Percentiles rank a stretch among this genome's conserved stretches.
Conservation (phyloP, 495 filamentous ascomycete genomes). For the Penicillium bialowiezense region DNA sequence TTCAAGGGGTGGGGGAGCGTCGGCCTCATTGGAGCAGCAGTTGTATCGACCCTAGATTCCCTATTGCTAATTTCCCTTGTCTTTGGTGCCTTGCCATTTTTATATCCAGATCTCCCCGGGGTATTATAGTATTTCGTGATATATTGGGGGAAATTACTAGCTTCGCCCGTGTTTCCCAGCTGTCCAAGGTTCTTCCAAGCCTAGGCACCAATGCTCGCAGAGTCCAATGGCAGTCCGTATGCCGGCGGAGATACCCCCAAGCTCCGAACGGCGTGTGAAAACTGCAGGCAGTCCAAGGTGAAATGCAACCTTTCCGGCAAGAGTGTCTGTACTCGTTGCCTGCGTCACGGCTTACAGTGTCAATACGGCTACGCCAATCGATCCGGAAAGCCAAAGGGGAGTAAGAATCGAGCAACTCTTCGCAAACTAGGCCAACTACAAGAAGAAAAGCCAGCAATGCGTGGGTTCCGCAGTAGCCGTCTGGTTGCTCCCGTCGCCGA, state of each 20-base stretch:
- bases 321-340: slow-evolving; percentile 41
- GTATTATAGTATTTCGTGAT: not conserved
- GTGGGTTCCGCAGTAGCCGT: slow-evolving; percentile 19
- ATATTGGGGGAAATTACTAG: slow-evolving; percentile 2
- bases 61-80: not conserved
- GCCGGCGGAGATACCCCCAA: slow-evolving; percentile 32
- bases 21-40: slow-evolving; percentile 9
- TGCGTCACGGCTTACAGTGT: slow-evolving; percentile 44
- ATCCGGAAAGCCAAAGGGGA: slow-evolving; percentile 48
- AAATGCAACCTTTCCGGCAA: slow-evolving; percentile 45
- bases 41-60: slow-evolving; percentile 9
- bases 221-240: slow-evolving; percentile 23
- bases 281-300: slow-evolving; percentile 48
- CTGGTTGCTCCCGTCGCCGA: slow-evolving; percentile 14
- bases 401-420: slow-evolving; percentile 45
- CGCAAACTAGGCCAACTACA: slow-evolving; percentile 42
- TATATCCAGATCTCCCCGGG: slow-evolving; percentile 4
- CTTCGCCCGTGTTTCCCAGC: not conserved
- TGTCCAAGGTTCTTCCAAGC: no score
- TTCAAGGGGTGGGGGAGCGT: slow-evolving; percentile 4
- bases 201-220: slow-evolving; percentile 31
- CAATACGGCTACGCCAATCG: slow-evolving; percentile 46
- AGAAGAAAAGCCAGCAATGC: slow-evolving; percentile 27
- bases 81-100: not conserved
- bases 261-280: slow-evolving; percentile 46